Conservation (phyloP, 2,329 filamentous ascomycete genomes). For the Xylaria digitata region DNA sequence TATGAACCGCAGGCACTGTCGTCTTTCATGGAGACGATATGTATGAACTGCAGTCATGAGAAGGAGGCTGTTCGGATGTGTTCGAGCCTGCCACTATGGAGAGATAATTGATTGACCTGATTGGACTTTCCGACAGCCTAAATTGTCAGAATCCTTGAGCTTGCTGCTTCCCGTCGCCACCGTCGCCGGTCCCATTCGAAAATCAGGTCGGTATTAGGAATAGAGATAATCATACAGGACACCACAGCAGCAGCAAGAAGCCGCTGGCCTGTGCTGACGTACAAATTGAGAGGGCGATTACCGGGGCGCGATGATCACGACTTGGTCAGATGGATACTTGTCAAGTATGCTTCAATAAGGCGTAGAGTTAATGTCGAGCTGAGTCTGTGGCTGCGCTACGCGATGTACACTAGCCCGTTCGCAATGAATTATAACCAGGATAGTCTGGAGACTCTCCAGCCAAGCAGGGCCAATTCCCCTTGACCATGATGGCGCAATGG, state of each 20-base stretch:
- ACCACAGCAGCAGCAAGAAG: conserved; percentile 8
- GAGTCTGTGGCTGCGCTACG: conserved; percentile 11
- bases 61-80: conserved; percentile 10
- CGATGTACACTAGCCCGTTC: conserved; percentile 6
- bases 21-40: conserved; percentile 19
- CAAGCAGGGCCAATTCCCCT: conserved; percentile 1
- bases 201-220: conserved; percentile 21
- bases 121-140: conserved; percentile 3
- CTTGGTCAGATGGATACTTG: background rate
- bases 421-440: background rate
- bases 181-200: conserved; percentile 10
- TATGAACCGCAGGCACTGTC: conserved; percentile 22
- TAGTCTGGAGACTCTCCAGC: conserved; percentile 7
- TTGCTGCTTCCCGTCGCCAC: conserved; percentile 11
- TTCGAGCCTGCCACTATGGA: conserved; percentile 13
- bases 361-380: conserved; percentile 9
- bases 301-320: conserved; percentile 3
- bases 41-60: conserved; percentile 17
- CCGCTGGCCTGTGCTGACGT: conserved; percentile 10
- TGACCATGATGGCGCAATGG: conserved; percentile 1
- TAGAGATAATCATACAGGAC: conserved; percentile 10
- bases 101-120: conserved; percentile 13
- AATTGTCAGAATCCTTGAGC: conserved; percentile 15
- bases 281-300: conserved; percentile 8
- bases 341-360: background rate